Evolutionary conservation across 306 rosid species (phyloP), one percentile per base, ranked within the genome.

Genomic region (Canavalia gladiata): DNA sequence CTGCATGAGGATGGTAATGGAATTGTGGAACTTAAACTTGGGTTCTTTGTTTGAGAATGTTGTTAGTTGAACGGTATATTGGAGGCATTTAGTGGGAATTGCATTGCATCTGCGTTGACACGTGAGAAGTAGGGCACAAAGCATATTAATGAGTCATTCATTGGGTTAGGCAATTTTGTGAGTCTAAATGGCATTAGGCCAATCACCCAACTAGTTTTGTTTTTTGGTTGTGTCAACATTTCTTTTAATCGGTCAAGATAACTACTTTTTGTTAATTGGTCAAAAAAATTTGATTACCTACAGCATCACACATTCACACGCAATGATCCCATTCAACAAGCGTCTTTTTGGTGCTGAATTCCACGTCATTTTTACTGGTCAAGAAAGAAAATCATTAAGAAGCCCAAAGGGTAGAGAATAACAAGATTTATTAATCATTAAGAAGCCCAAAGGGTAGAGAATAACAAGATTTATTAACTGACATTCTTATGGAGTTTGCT

Each of bases 91-190:
- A 42, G 72, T 72, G 25, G 51, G 42, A 46, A 82, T 18, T 18
- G 25, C 25, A 66, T 25, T 66, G 72, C 57, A 57, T 63, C 1
- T 76, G 41, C 43, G 49, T 75, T 57, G n/a, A 12, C 51, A 12
- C 42, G 51, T 68, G 8, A 31, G 34, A 41, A 42, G 25, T 39
- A 34, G 5, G 60, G 68, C 41, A 51, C 2, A 51, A 69, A 75
- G 8, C 78, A 72, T 72, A 7, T 28, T 25, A 0, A 65, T 67
- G 18, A 43, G 1, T 9, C 69, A 51, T 70, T 52, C n/a, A 79
- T 12, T 80, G 51, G 50, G 71, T 82, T 76, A 47, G 85, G 85
- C 81, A 39, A 72, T 9, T 18, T 62, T 50, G 43, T 71, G 34
- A 62, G 77, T 47, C 60, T 28, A 47, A 39, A 41, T 37, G 41